These are phyloP conservation scores for Calcarisporium arbuscula DNA, from an alignment of 2,329 filamentous ascomycete species.

Conservation along the genomic window DNA sequence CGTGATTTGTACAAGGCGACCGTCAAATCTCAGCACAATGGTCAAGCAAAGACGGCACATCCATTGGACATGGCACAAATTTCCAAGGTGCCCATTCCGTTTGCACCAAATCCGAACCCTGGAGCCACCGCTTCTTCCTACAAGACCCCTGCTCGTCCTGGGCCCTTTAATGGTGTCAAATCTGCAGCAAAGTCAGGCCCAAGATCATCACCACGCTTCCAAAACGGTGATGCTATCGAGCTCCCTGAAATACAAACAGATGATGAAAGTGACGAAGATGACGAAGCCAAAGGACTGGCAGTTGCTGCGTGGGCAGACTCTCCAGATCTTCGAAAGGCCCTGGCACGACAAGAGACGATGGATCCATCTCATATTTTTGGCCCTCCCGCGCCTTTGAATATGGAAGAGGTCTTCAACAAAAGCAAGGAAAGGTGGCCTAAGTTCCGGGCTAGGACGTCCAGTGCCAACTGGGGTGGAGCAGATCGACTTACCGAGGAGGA, in stretches of 20 bases:
- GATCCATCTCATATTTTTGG: conserved; percentile 86
- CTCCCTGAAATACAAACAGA: conserved; percentile 95
- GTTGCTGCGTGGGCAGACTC: conserved; percentile 85
- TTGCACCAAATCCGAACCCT: conserved; percentile 63
- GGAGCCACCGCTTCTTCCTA: conserved; percentile 42
- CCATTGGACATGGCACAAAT: conserved; percentile 82
- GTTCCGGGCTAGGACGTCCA: conserved; percentile 86
- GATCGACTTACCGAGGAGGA: conserved; percentile 85
- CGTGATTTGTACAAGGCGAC: conserved; percentile 60
- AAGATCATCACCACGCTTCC: conserved; percentile 75
- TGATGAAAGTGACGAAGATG: conserved; percentile 77
- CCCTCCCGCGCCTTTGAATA: conserved; percentile 76
- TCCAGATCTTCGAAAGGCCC: conserved; percentile 68
- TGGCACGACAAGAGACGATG: conserved; percentile 76
- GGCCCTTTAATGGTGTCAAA: conserved; percentile 36
- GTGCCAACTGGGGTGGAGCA: conserved; percentile 84
- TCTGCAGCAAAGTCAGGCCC: conserved; percentile 54
- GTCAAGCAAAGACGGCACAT: conserved; percentile 56
- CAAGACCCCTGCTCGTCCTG: conserved; percentile 64
- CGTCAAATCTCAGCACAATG: conserved; percentile 60
- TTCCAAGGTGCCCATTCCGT: conserved; percentile 83
- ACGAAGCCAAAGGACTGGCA: conserved; percentile 43
- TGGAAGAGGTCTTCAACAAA: conserved; percentile 94
- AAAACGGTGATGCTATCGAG: conserved; percentile 83
- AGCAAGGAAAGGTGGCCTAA: conserved; percentile 80